phyloP scores from a whole-genome alignment of 73 alveolate genomes.

The Urostyla sp. region DNA sequence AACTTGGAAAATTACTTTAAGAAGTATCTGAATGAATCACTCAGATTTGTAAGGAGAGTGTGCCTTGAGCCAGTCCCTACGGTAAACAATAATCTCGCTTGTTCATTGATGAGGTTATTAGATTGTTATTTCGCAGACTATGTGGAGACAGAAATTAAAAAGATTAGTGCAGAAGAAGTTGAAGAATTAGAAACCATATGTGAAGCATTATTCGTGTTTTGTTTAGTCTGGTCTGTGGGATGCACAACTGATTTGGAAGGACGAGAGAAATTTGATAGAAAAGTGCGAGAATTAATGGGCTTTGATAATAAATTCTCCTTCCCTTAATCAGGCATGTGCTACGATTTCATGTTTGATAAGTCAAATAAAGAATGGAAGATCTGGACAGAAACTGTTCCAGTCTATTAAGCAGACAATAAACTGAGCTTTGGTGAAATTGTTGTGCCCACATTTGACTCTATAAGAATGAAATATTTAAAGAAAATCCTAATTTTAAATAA shows the following conservation, averaged over 20 bases:
- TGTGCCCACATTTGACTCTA: slow-evolving; percentile 87
- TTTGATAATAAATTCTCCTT: slow-evolving; percentile 72
- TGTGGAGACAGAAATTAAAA: slow-evolving; percentile 85
- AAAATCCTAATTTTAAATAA: slow-evolving; percentile 83
- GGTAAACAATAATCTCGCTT: slow-evolving; percentile 86
- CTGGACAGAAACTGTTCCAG: slow-evolving; percentile 84
- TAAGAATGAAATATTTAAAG: slow-evolving; percentile 66
- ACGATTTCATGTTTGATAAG: slow-evolving; percentile 83
- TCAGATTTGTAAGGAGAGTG: slow-evolving; percentile 80
- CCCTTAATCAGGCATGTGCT: slow-evolving; percentile 89
- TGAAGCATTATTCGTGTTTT: slow-evolving; percentile 82
- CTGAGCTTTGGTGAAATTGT: slow-evolving; percentile 91
- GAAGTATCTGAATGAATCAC: slow-evolving; percentile 28
- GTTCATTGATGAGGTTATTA: slow-evolving; percentile 83
- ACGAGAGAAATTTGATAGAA: slow-evolving; percentile 85
- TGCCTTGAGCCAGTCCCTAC: slow-evolving; percentile 91
- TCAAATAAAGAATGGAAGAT: slow-evolving; percentile 80
- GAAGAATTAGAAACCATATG: slow-evolving; percentile 86
- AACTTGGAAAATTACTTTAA: slow-evolving; percentile 18
- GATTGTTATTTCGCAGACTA: slow-evolving; percentile 90
- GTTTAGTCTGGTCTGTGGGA: slow-evolving; percentile 95
- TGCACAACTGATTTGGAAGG: slow-evolving; percentile 91
- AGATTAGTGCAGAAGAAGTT: slow-evolving; percentile 85
- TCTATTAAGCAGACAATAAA: slow-evolving; percentile 78
- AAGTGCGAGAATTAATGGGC: slow-evolving; percentile 75